Evolutionary conservation across 208 protist genomes (phyloP), one percentile per base, ranked within the genome.

Genomic region (Dictyostelium gargantuum): DNA sequence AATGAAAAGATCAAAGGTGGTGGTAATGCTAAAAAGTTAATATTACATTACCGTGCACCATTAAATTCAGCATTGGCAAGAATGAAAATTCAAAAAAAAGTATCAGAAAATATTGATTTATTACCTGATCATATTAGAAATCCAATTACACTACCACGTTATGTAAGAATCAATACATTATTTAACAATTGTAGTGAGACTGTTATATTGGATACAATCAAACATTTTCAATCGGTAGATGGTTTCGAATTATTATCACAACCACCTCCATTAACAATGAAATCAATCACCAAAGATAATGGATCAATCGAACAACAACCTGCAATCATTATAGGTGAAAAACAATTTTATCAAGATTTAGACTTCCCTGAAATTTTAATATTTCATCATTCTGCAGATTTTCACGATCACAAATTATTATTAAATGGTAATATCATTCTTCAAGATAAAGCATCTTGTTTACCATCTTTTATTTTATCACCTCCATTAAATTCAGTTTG

Each of bases 391-490:
- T 23, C 32, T 6, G 61, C 84, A 0, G 96, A 97, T 79, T 58
- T 97, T 9, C 94, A 96, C 77, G 94, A 81, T 40, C 85, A 97
- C 42, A 21, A 48, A 40, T 17, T 95, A 5, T 46, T 96, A 9
- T 10, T 19, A 6, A 26, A 29, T 38, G 91, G 91, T 70, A 2
- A 61, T 9, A 70, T 94, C 32, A 96, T 96, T 10, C n/a, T 92
- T 35, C 95, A 97, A 80, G 96, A 97, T 80, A 97, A 97, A 81
- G 96, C 96, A 50, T 96, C 92, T 46, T 97, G 96, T 91, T 50
- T 97, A 26, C 95, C 96, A 26, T 94, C 95, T 1, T 80, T 74
- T 19, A 85, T 95, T 68, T 76, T 97, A 10, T 9, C 15, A 29
- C 95, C 96, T 21, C 91, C 77, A 19, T 1, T 46, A 10, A 84